Percentiles rank a stretch among this genome's conserved stretches.
Evolutionary conservation across 2,329 filamentous ascomycete species (phyloP).

Genomic region (Alternaria panax): DNA sequence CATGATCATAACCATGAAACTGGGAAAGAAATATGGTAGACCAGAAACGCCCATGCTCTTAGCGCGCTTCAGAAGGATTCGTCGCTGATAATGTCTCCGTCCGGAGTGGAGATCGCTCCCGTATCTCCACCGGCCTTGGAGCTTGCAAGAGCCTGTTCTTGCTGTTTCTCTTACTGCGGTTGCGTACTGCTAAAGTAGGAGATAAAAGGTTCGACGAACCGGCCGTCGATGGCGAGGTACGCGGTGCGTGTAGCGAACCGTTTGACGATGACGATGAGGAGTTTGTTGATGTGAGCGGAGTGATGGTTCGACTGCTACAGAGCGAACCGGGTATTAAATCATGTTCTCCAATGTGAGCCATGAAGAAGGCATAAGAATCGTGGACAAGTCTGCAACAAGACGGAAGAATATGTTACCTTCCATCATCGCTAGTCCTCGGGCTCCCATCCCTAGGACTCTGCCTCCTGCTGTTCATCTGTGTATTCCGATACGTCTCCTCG

Average conservation of each 20-base stretch:
- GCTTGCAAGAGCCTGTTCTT: slow-evolving; percentile 8
- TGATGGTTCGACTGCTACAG: slow-evolving; percentile 6
- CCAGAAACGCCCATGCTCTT: slow-evolving; percentile 2
- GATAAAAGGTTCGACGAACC: background rate
- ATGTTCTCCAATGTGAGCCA: slow-evolving; percentile 6
- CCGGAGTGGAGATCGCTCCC: slow-evolving; percentile 11
- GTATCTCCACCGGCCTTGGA: background rate
- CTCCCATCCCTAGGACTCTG: slow-evolving; percentile 39
- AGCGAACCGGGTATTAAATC: slow-evolving; percentile 28
- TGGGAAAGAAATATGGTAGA: background rate
- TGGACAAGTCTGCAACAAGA: background rate
- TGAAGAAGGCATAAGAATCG: background rate
- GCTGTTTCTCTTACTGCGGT: slow-evolving; percentile 8
- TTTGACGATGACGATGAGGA: slow-evolving; percentile 19
- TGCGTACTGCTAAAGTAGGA: slow-evolving; percentile 3
- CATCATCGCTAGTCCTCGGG: slow-evolving; percentile 35
- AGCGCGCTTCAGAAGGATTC: slow-evolving; percentile 9
- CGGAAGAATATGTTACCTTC: slow-evolving; percentile 22
- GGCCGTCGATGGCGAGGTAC: slow-evolving; percentile 1
- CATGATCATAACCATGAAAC: background rate
- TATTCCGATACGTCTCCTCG: slow-evolving; percentile 50
- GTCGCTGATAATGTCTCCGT: background rate
- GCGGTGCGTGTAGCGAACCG: slow-evolving; percentile 11
- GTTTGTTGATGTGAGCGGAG: slow-evolving; percentile 15
- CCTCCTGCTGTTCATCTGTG: slow-evolving; percentile 41